Evolutionary conservation across 805 yeast species (phyloP).

Genomic region (Maudiozyma saulgeensis): DNA sequence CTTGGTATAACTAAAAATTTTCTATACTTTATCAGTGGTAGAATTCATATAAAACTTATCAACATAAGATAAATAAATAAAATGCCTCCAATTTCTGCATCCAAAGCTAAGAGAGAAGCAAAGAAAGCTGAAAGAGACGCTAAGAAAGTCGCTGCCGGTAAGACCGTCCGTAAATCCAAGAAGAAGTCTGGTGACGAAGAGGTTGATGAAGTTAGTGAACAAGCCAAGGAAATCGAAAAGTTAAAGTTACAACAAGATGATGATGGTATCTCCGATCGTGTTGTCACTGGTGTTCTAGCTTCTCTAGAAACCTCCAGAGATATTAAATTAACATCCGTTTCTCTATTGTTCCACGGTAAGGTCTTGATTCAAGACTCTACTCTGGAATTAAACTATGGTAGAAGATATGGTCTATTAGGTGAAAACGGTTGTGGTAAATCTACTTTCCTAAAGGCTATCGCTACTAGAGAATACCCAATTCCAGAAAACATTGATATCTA

Average conservation of each 20-base stretch:
- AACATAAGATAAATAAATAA: not conserved
- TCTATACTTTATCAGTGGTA: no score
- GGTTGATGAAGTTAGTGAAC: slow-evolving; percentile 44
- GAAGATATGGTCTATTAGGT: slow-evolving; percentile 95
- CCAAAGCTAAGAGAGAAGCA: slow-evolving; percentile 97
- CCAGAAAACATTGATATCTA: slow-evolving; percentile 89
- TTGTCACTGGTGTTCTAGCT: slow-evolving; percentile 91
- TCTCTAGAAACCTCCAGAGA: slow-evolving; percentile 87
- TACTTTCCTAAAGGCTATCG: slow-evolving; percentile 83
- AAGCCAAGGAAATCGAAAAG: slow-evolving; percentile 70
- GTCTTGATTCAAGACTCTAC: slow-evolving; percentile 87
- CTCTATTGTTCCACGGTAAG: slow-evolving; percentile 94
- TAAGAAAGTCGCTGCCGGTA: slow-evolving; percentile 81
- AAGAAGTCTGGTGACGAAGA: slow-evolving; percentile 31
- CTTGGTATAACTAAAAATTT: no score
- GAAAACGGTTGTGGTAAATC: slow-evolving; percentile 99
- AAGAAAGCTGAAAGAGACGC: slow-evolving; percentile 95
- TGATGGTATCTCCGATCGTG: slow-evolving; percentile 93
- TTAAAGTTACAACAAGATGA: slow-evolving; percentile 89
- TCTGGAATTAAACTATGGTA: slow-evolving; percentile 90
- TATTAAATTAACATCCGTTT: slow-evolving; percentile 81
- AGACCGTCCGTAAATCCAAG: slow-evolving; percentile 37
- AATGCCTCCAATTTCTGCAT: slow-evolving; percentile 61
- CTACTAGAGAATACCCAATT: slow-evolving; percentile 92
- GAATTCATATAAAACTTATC: not conserved